These are phyloP conservation scores for Hypholoma fasciculare DNA, from an alignment of 768 basidiomycete genomes.

Conservation along the genomic window DNA sequence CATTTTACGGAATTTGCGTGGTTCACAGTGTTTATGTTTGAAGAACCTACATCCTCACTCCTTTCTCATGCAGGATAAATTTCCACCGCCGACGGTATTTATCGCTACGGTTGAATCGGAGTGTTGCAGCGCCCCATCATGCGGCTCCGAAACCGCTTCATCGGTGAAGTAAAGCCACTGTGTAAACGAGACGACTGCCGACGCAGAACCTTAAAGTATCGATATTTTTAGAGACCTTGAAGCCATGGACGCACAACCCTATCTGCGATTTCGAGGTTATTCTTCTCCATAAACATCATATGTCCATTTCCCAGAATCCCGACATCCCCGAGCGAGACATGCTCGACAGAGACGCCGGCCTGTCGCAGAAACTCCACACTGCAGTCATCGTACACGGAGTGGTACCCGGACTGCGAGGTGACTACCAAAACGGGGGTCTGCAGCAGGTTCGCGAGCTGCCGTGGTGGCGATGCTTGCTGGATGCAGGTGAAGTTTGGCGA, in stretches of 20 bases:
- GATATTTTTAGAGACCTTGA: not conserved
- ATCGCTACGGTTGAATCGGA: too few species aligned
- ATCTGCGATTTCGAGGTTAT: conserved; percentile 41
- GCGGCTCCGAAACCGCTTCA: too few species aligned
- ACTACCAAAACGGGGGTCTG: conserved; percentile 46
- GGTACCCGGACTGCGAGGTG: conserved; percentile 51
- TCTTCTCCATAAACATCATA: conserved; percentile 58
- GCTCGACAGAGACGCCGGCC: conserved; percentile 45
- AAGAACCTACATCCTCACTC: too few species aligned
- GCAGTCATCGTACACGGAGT: conserved; percentile 47
- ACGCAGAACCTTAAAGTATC: too few species aligned
- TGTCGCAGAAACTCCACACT: conserved; percentile 42
- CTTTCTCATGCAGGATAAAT: too few species aligned
- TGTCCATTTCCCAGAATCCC: conserved; percentile 56
- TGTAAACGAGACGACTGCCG: too few species aligned
- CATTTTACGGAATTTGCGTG: too few species aligned
- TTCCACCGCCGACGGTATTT: too few species aligned
- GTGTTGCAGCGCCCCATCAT: too few species aligned
- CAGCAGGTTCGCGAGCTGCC: conserved; percentile 40
- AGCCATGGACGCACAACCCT: conserved; percentile 41
- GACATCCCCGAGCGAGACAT: conserved; percentile 37
- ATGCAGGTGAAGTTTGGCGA: conserved; percentile 37
- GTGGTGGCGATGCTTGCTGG: conserved; percentile 42
- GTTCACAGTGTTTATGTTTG: too few species aligned
- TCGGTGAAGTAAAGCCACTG: too few species aligned